Conservation (phyloP, 257 asterid species). For the Solanum pennellii region DNA sequence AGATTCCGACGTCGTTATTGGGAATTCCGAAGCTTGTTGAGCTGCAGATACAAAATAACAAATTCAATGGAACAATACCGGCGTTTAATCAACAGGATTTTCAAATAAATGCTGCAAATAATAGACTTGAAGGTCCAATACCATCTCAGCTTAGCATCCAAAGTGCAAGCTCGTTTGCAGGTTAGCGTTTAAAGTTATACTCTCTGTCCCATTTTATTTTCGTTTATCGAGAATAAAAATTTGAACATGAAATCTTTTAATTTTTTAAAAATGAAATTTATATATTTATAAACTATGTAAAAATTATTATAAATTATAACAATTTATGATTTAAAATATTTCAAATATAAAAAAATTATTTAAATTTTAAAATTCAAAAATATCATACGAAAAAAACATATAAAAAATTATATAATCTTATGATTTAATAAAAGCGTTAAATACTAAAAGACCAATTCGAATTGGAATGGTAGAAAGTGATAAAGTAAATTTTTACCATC, state of each 20-base stretch:
- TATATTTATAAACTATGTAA: too few species aligned
- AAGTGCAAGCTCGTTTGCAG: slow-evolving; percentile 26
- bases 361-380: too few species aligned
- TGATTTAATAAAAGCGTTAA: too few species aligned
- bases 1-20: slow-evolving; percentile 39
- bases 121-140: slow-evolving; percentile 36
- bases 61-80: slow-evolving; percentile 42
- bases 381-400: too few species aligned
- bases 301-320: too few species aligned
- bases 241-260: accelerated
- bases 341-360: too few species aligned
- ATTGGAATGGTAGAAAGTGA: not conserved
- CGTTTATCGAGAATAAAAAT: too few species aligned
- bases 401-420: too few species aligned
- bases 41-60: slow-evolving; percentile 41
- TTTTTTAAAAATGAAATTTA: too few species aligned
- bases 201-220: too few species aligned
- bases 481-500: too few species aligned
- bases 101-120: slow-evolving; percentile 28
- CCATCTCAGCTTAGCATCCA: slow-evolving; percentile 24
- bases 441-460: not conserved
- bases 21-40: slow-evolving; percentile 33
- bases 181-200: slow-evolving; percentile 13
- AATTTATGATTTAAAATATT: too few species aligned
- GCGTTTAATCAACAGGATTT: slow-evolving; percentile 37